phyloP scores from a whole-genome alignment of 1,139 yeast species.

The Nadsonia commutata region DNA sequence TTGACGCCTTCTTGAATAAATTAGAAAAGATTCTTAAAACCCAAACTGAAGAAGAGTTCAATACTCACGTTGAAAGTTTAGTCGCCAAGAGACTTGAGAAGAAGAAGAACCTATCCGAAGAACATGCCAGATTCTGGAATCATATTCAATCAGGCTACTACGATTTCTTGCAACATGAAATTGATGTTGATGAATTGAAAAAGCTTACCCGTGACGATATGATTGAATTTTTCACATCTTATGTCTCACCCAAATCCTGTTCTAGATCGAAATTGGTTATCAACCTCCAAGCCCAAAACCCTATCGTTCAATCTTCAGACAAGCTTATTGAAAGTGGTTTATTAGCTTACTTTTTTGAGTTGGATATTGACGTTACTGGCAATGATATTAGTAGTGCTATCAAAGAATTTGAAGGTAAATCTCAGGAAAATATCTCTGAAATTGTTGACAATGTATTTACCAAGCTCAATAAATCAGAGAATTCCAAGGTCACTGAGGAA shows the following conservation, averaged over 20 bases:
- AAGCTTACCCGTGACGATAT: constrained; percentile 43
- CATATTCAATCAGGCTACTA: constrained; percentile 62
- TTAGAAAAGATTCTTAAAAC: constrained; percentile 27
- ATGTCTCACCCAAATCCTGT: constrained; percentile 31
- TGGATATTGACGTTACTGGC: constrained; percentile 12
- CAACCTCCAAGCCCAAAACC: constrained; percentile 49
- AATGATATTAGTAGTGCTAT: constrained; percentile 64
- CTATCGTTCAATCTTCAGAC: constrained; percentile 13
- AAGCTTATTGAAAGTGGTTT: background rate
- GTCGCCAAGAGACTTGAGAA: constrained; percentile 52
- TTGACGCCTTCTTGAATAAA: constrained; percentile 43
- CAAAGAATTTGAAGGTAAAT: constrained; percentile 24
- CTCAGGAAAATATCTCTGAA: constrained; percentile 12
- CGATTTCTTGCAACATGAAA: constrained; percentile 44
- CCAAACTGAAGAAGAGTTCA: constrained; percentile 48
- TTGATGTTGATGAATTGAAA: constrained; percentile 43
- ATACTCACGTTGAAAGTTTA: constrained; percentile 54
- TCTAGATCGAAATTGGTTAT: constrained; percentile 35
- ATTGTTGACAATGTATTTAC: constrained; percentile 9
- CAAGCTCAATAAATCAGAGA: background rate
- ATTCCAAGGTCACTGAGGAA: background rate
- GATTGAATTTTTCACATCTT: constrained; percentile 35
- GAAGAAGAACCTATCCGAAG: constrained; percentile 66
- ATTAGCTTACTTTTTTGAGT: constrained; percentile 7
- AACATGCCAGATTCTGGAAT: constrained; percentile 49